Conservation (phyloP, 108 stramenopile species). For the Discostella stelligeroides region DNA sequence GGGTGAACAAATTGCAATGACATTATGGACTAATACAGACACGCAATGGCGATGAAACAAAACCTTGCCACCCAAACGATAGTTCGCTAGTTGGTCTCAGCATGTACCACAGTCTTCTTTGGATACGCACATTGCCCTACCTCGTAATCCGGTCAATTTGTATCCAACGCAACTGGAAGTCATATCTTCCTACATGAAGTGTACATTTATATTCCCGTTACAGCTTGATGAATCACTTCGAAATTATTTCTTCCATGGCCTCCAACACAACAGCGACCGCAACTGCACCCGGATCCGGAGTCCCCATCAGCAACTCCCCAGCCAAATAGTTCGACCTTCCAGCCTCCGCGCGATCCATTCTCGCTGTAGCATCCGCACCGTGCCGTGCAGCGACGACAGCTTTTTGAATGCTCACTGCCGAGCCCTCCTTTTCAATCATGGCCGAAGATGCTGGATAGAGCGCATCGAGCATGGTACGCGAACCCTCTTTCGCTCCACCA, state of each 20-base stretch:
- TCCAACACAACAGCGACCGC: constrained; percentile 91
- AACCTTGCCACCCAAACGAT: too few relatives aligned
- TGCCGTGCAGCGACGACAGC: constrained; percentile 71
- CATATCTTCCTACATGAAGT: too few relatives aligned
- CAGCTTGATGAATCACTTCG: too few relatives aligned
- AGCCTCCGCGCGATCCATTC: constrained; percentile 85
- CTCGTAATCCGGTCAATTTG: too few relatives aligned
- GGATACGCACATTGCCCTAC: too few relatives aligned
- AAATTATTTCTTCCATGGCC: constrained; percentile 51
- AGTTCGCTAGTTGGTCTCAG: too few relatives aligned
- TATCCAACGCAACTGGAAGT: too few relatives aligned
- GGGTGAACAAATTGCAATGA: too few relatives aligned
- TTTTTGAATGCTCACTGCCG: constrained; percentile 36
- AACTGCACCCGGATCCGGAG: constrained; percentile 96
- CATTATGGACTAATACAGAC: too few relatives aligned
- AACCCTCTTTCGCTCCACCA: constrained; percentile 91
- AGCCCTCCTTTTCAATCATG: constrained; percentile 22
- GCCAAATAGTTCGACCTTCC: constrained; percentile 95
- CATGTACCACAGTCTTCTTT: too few relatives aligned
- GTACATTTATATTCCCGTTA: too few relatives aligned
- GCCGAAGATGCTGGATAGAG: constrained; percentile 78
- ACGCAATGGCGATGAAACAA: too few relatives aligned
- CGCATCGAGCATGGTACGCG: constrained; percentile 98
- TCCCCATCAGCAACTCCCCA: constrained; percentile 75
- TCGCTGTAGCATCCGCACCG: constrained; percentile 90